Evolutionary conservation across 208 protist genomes (phyloP), one percentile per base, ranked within the genome.

Genomic region (Wallacemonas sp.): DNA sequence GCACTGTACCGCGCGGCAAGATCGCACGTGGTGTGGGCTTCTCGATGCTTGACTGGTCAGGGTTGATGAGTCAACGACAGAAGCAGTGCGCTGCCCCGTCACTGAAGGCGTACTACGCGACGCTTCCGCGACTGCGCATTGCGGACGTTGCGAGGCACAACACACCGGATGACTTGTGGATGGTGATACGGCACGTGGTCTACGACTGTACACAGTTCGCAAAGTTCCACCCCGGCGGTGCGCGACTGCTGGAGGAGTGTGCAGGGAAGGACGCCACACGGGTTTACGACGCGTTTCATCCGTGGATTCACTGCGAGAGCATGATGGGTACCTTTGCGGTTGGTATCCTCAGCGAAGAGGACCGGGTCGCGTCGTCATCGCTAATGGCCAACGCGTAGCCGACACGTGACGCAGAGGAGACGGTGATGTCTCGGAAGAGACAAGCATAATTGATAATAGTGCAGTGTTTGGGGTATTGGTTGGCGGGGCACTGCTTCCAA

Each of bases 151-250:
- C 60, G 13, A 26, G 38, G 32, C 91, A 94, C 73, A 80, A 73
- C 64, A 81, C 66, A 0, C 26, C 54, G 21, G 82, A 83, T 45
- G 84, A 91, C 53, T 33, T 91, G 33, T 96, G 88, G 89, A 73
- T 93, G 29, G 83, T 96, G 22, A 62, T 94, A 3, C 60, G 69
- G 10, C 76, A 73, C 21, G 75, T 91, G 1, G 88, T 92, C 6
- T 94, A 93, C 72, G 85, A 94, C 68, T 79, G 76, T 59, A 93
- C 86, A 0, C 39, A 63, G 41, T 94, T 92, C 62, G 70, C 78
- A 26, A 71, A 68, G 30, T 92, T 78, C 34, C 90, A 95, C 73
- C 87, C 87, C 0, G 87, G 83, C 9, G 87, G 87, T 0, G 81
- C 69, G 26, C 65, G 60, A n/a, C 22, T 92, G 10, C 62, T 95